A percentile compares a stretch with the other conserved stretches of the same genome.
Evolutionary conservation across 176 grass and related monocot genomes (phyloP).

Genomic region (Juncus effusus): DNA sequence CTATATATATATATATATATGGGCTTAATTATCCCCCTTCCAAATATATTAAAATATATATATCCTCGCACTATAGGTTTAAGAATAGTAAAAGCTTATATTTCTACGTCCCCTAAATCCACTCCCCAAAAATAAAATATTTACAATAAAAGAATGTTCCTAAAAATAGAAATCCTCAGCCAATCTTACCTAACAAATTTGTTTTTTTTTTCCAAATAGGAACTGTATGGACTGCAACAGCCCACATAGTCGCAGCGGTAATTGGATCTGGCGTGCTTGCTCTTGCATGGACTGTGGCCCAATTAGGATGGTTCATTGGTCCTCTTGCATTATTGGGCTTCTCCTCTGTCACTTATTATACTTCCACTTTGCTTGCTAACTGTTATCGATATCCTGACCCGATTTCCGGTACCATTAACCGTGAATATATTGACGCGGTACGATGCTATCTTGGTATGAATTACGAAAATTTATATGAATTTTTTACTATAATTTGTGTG

Average conservation of each 20-base stretch:
- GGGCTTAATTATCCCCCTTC: too few species aligned
- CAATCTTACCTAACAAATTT: neutral
- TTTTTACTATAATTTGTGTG: neutral
- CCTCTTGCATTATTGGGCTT: conserved; percentile 68
- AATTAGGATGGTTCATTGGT: conserved; percentile 74
- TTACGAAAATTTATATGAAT: neutral
- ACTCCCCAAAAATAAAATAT: neutral
- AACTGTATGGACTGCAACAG: conserved; percentile 86
- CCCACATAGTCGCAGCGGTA: conserved; percentile 87
- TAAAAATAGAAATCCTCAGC: neutral
- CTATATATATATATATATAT: too few species aligned
- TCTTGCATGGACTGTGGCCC: conserved; percentile 90
- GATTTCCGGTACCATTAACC: conserved; percentile 53
- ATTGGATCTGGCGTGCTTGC: conserved; percentile 85
- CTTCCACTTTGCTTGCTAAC: conserved; percentile 70
- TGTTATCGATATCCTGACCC: conserved; percentile 93
- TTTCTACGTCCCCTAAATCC: neutral
- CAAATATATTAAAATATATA: too few species aligned
- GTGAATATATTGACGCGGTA: conserved; percentile 79
- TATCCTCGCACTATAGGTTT: too few species aligned
- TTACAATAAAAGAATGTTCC: neutral
- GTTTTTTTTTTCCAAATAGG: conserved; percentile 32
- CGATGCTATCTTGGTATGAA: conserved; percentile 69
- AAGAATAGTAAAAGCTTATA: too few species aligned
- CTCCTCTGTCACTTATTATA: conserved; percentile 90